phyloP scores from a whole-genome alignment of 306 rosid genomes.

The Herpetospermum pedunculosum region DNA sequence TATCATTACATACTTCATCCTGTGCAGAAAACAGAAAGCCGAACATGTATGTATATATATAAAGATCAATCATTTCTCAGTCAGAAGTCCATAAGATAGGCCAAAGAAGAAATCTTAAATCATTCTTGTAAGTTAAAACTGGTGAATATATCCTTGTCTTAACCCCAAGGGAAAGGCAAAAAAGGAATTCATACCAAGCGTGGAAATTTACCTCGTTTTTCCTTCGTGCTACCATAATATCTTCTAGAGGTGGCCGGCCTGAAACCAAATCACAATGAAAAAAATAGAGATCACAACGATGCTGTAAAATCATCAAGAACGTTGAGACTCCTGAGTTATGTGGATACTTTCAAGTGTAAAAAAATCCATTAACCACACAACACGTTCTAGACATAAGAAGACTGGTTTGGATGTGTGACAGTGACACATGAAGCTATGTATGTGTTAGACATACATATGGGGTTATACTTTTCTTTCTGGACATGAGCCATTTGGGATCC shows the following conservation, averaged over 20 bases:
- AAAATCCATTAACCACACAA: not conserved
- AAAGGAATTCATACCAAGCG: not conserved
- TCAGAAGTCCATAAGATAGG: not conserved
- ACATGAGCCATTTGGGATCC: not conserved
- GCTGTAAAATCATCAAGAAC: constrained; percentile 2
- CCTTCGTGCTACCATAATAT: constrained; percentile 49
- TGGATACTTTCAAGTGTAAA: not conserved
- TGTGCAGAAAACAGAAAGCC: constrained; percentile 17
- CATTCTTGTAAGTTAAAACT: not conserved
- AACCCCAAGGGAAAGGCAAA: not conserved
- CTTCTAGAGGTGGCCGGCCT: constrained; percentile 79
- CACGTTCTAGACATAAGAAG: not conserved
- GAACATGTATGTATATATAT: not conserved
- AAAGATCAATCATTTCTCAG: not conserved
- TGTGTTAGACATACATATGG: not conserved
- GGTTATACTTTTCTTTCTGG: not conserved
- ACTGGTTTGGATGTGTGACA: not conserved
- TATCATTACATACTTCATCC: constrained; percentile 59
- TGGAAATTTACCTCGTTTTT: constrained; percentile 43
- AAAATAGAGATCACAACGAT: not conserved
- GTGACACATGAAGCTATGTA: not conserved
- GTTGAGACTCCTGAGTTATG: not conserved
- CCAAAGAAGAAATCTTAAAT: not conserved
- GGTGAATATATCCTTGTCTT: not conserved
- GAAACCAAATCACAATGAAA: constrained; percentile 6